Evolutionary conservation across 78 protist species (phyloP), one percentile per base, ranked within the genome.

Genomic region (Dictyostelium citrinum): DNA sequence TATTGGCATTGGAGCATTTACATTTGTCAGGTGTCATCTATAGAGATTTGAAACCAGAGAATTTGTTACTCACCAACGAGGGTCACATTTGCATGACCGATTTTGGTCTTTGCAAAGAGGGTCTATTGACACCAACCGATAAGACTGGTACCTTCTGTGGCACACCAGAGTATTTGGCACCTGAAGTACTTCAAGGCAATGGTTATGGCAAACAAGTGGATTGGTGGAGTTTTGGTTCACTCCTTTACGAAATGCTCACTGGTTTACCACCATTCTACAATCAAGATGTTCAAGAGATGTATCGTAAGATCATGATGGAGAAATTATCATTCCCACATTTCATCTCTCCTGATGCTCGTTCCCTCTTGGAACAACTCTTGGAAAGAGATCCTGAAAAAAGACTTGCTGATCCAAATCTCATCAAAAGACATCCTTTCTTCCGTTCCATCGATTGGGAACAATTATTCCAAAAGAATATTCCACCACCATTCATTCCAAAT

Each of bases 81-180:
- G 99, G 99, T 22, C 98, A 97, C 94, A 96, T 98, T 8, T 82
- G 95, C 20, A 93, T 98, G 90, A 88, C 98, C 4, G 99, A 98
- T 71, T 98, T 98, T 68, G 99, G 98, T 37, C 96, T 98, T 11
- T 90, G 96, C 75, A 96, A 97, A 71, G 95, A 84, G 58, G 83
- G 96, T 35, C 84, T 93, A 20, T 8, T 45, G 1, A 27, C 88
- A 16, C 77, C 78, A 16, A 41, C 41, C 35, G 96, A 83, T 74
- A 85, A 55, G 64, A 96, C 97, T 37, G 83, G 31, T 27, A 98
- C 99, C 3, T 96, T 99, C 83, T 99, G 99, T 82, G 99, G 99
- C n/a, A 99, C 99, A 0, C 99, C 99, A 7, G 99, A 99, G 78
- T 98, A 95, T 31, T 45, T 95, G 14, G 99, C 98, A 58, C 98